phyloP scores from a whole-genome alignment of 352 stramenopile species.

The Phytophthora capsici region DNA sequence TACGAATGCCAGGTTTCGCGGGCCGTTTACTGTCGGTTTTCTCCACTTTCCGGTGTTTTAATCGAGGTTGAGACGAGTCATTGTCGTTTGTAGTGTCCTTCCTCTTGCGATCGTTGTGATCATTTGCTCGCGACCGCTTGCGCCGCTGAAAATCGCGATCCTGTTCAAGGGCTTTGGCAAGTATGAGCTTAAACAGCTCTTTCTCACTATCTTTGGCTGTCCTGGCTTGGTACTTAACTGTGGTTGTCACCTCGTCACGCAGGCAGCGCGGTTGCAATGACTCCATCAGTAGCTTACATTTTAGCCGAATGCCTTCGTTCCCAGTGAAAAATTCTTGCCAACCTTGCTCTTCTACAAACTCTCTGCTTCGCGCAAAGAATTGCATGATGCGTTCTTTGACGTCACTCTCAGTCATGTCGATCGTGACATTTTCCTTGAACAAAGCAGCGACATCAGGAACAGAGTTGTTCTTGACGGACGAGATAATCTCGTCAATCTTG shows the following conservation, averaged over 20 bases:
- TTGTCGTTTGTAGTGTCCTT: neutral
- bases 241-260: conserved; percentile 10
- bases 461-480: conserved; percentile 24
- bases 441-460: conserved; percentile 21
- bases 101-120: conserved; percentile 5
- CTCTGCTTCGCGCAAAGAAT: conserved; percentile 13
- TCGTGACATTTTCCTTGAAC: conserved; percentile 23
- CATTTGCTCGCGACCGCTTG: conserved; percentile 8
- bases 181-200: conserved; percentile 23
- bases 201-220: conserved; percentile 14
- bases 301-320: conserved; percentile 9
- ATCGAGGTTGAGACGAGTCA: neutral
- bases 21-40: neutral
- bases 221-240: conserved; percentile 16
- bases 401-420: conserved; percentile 17
- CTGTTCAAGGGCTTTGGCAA: conserved; percentile 17
- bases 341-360: conserved; percentile 26
- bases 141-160: conserved; percentile 22
- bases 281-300: conserved; percentile 19
- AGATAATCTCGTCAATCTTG: conserved; percentile 27
- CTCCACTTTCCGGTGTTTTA: conserved; percentile 6
- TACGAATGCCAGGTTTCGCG: neutral
- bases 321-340: conserved; percentile 20
- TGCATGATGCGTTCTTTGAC: conserved; percentile 23
- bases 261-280: conserved; percentile 11